Evolutionary conservation across 257 asterid genomes (phyloP), one percentile per base, ranked within the genome.

Genomic region (Solanum phureja): DNA sequence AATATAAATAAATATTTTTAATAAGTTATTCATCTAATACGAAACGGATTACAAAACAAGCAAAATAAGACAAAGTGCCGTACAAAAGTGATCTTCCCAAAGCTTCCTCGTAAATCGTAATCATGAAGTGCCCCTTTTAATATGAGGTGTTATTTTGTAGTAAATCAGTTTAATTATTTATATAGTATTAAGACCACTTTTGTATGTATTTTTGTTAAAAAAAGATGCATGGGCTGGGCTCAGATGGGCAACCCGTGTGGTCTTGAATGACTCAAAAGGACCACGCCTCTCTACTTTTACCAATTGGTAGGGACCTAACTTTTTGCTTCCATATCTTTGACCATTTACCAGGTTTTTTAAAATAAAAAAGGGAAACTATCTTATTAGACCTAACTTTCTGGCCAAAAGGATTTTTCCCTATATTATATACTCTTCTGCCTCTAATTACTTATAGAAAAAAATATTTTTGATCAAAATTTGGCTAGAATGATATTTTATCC

Each of bases 231-330:
- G 52, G 52, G 52, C 10, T 40, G 56, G 72, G 87, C 86, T 35
- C 44, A 18, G 16, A 72, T 72, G 27, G 79, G 3, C 91, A 92
- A 87, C 68, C 87, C 94, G 93, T 92, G 94, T 88, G 93, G 62
- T 77, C 92, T 92, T 86, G 94, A 90, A 87, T 66, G 82, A 27
- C 88, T 83, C 90, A 72, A 86, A 62, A 86, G 73, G 76, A 87
- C 69, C 88, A 87, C 87, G 88, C 91, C 88, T 37, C 84, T 89
- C 86, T 10, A 77, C 33, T 74, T 86, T 79, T 6, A 44, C 7
- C 83, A 85, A 44, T 35, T 68, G 79, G 79, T 66, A 69, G 81
- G 86, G 87, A 23, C 82, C 49, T 8, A 18, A 18, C 38, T 62
- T 85, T 85, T 76, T 31, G 87, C 72, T 90, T 85, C 83, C 49